Conservation (phyloP, 1,284 basidiomycete species). For the Schizophyllum commune region DNA sequence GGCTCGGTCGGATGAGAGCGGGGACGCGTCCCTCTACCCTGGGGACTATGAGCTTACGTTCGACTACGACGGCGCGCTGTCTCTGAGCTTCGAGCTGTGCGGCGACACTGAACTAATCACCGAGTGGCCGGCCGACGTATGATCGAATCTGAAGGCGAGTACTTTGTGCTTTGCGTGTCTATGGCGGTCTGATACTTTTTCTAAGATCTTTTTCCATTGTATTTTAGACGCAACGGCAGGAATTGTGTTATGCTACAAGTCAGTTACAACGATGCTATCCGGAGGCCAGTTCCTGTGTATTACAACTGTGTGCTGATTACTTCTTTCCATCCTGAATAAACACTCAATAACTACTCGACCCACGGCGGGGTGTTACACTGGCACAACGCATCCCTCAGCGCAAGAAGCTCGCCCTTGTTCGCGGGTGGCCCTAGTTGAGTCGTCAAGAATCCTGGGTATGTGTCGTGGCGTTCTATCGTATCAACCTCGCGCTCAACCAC, state of each 20-base stretch:
- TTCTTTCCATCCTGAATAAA: no score
- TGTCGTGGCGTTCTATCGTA: neutral
- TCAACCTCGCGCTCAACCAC: neutral
- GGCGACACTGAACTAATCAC: neutral
- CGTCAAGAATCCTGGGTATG: slow-evolving; percentile 1
- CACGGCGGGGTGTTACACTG: neutral
- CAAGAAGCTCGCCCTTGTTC: neutral
- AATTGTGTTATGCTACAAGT: no score
- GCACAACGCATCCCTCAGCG: neutral
- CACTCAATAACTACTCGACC: neutral
- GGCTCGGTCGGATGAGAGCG: slow-evolving; percentile 39
- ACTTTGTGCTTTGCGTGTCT: no score
- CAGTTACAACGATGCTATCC: no score
- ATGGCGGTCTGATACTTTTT: no score
- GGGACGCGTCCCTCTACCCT: slow-evolving; percentile 38
- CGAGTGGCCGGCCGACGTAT: neutral
- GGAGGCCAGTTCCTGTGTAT: no score
- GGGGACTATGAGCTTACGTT: slow-evolving; percentile 39
- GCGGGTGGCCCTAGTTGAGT: neutral
- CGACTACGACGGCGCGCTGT: slow-evolving; percentile 17
- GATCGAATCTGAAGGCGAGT: neutral
- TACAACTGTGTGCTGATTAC: no score
- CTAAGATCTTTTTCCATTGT: no score
- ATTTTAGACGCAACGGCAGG: no score
- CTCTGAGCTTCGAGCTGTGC: neutral